Base-by-base conservation (phyloP, 441 rosid genomes). In the Flueggea neowawraea region DNA sequence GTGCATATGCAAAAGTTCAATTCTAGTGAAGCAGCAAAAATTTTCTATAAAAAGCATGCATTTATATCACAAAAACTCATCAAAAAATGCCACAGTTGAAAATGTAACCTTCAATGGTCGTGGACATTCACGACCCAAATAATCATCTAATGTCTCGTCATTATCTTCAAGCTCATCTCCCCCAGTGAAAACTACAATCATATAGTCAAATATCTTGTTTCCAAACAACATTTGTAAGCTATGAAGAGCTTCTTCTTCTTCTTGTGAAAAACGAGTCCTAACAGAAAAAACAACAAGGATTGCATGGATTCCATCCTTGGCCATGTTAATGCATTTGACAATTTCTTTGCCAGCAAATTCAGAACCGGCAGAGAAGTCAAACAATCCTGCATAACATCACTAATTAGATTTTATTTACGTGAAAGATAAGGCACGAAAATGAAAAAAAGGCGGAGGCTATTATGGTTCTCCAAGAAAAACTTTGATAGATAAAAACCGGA, bases 271-370 rank as follows among this genome's bases (percentile, higher is more conserved):
- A 10, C 96, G 84, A 11, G 68, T 72, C 65, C 86, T 78, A 44
- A 85, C 89, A 0, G 96, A 80, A 67, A 86, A 85, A 14, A 90
- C 97, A 51, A 88, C 68, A 58, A 93, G 70, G 53, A 93, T 75
- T 2, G 97, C 95, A 62, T 88, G 91, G 63, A 93, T 90, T 7
- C 97, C 98, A 66, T 79, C 90, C 77, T 88, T 90, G 15, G 96
- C 98, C 75, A 90, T 61, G 57, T 76, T 80, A 32, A 88, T 82
- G 64, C 95, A 93, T 68, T 76, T 90, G 58, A 82, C 90, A 55
- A 93, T 86, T 59, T 93, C 98, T 73, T 83, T 85, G 33, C 87
- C 83, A 15, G 83, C 70, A 71, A 80, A 83, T 32, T 84, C 96
- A 39, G 85, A 75, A 31, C 76, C 75, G 49, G 74, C 73, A 10